phyloP scores from a whole-genome alignment of 2,329 filamentous ascomycete genomes.

The Fusarium goolgardi region DNA sequence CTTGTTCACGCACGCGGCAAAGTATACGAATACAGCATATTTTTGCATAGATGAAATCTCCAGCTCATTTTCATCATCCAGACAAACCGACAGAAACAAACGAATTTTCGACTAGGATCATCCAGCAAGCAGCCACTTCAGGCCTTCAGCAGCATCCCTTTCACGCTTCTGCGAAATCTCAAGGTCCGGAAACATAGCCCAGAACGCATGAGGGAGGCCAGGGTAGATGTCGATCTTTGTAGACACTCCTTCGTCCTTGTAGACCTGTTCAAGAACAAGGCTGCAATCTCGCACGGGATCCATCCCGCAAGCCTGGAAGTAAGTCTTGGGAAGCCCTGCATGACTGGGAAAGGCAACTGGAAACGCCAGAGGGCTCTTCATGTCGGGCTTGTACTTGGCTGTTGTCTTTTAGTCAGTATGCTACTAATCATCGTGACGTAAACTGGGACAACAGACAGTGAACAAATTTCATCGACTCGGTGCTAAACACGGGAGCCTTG shows the following conservation, averaged over 20 bases:
- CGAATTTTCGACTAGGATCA: neutral
- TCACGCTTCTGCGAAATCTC: constrained; percentile 39
- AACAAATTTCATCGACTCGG: constrained; percentile 43
- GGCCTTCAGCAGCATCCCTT: constrained; percentile 36
- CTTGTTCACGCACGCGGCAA: constrained; percentile 1
- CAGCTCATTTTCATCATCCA: neutral
- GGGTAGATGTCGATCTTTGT: constrained; percentile 48
- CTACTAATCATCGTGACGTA: rapidly evolving
- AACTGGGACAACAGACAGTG: constrained; percentile 25
- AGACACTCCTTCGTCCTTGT: constrained; percentile 44
- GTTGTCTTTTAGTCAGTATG: neutral
- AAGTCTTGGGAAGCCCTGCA: constrained; percentile 47
- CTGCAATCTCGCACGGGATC: constrained; percentile 49
- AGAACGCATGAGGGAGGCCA: constrained; percentile 50
- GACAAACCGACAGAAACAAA: neutral
- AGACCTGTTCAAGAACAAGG: constrained; percentile 48
- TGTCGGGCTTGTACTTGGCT: constrained; percentile 46
- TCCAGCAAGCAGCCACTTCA: constrained; percentile 42
- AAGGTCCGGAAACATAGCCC: constrained; percentile 43
- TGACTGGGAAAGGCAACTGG: constrained; percentile 42
- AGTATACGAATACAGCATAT: neutral
- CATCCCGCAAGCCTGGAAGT: constrained; percentile 49
- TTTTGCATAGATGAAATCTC: too few relatives aligned
- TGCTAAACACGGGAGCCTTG: constrained; percentile 40
- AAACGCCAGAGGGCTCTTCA: constrained; percentile 42